These are phyloP conservation scores for Aspergillus tanneri DNA, from an alignment of 2,329 filamentous ascomycete species.

Conservation along the genomic window DNA sequence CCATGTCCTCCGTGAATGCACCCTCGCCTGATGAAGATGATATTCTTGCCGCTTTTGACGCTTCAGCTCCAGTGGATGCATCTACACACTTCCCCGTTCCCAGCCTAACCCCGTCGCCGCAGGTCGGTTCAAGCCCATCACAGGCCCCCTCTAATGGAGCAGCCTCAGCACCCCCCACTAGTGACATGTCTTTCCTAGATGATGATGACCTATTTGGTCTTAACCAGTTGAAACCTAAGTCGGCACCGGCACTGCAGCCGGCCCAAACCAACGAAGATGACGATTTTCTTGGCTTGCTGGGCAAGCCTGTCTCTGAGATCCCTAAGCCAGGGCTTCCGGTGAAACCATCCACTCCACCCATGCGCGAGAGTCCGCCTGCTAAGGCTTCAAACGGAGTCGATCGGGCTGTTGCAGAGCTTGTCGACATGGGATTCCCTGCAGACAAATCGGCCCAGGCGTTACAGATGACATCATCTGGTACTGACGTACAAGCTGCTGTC, in stretches of 20 bases:
- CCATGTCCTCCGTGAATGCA: conserved; percentile 45
- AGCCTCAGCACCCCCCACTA: conserved; percentile 14
- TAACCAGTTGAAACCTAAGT: conserved; percentile 58
- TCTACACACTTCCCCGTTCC: conserved; percentile 59
- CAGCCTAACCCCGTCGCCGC: conserved; percentile 33
- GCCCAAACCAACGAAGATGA: conserved; percentile 55
- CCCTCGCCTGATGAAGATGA: conserved; percentile 57
- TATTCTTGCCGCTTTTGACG: conserved; percentile 61
- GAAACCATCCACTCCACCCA: conserved; percentile 14
- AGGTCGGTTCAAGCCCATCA: conserved; percentile 15
- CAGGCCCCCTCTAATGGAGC: conserved; percentile 16
- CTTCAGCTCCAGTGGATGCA: conserved; percentile 57
- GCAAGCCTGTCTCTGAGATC: conserved; percentile 58
- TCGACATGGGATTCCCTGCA: conserved; percentile 90
- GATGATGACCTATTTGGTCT: conserved; percentile 87
- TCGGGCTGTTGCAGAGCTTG: conserved; percentile 77
- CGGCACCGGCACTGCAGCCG: conserved; percentile 50
- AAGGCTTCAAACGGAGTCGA: conserved; percentile 60
- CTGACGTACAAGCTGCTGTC: conserved; percentile 81
- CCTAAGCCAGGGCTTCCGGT: conserved; percentile 33
- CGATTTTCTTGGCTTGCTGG: conserved; percentile 62
- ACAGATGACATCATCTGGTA: conserved; percentile 72
- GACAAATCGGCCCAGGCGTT: conserved; percentile 81
- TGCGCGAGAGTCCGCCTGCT: conserved; percentile 15
- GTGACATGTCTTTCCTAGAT: conserved; percentile 52